A percentile compares a stretch with the other conserved stretches of the same genome.
Conservation (phyloP, 2,329 filamentous ascomycete genomes). For the Fusarium tjaetaba region DNA sequence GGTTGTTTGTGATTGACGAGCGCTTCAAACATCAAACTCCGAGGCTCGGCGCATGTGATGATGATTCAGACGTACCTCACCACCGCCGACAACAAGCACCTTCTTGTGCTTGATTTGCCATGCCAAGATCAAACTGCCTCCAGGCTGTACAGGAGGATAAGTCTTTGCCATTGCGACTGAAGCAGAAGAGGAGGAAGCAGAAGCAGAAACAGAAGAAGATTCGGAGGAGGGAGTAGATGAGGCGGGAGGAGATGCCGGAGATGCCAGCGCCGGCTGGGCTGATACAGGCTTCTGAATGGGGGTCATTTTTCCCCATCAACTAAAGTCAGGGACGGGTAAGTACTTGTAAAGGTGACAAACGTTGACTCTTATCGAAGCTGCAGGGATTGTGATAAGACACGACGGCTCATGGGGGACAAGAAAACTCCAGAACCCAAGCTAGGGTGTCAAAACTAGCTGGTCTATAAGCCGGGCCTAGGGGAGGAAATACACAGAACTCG, state of each 20-base stretch:
- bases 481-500: no score
- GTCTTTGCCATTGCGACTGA: conserved; percentile 50
- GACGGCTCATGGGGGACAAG: not conserved
- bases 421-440: not conserved
- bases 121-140: conserved; percentile 91
- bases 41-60: conserved; percentile 21
- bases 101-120: conserved; percentile 94
- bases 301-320: conserved; percentile 37
- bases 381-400: conserved; percentile 33
- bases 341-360: conserved; percentile 34
- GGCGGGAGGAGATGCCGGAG: conserved; percentile 35
- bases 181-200: conserved; percentile 14
- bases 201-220: conserved; percentile 7
- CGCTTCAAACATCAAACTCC: not conserved
- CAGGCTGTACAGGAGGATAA: conserved; percentile 86
- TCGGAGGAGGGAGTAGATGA: conserved; percentile 25
- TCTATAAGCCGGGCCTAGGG: no score
- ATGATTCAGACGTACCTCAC: conserved; percentile 73
- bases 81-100: conserved; percentile 92
- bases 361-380: conserved; percentile 27
- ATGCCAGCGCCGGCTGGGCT: conserved; percentile 38
- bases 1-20: not conserved
- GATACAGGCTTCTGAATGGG: conserved; percentile 38
- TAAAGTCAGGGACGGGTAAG: conserved; percentile 7
- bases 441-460: not conserved